Evolutionary conservation across 73 alveolate genomes (phyloP), one percentile per base, ranked within the genome.

Genomic region (Uronychia setigera): DNA sequence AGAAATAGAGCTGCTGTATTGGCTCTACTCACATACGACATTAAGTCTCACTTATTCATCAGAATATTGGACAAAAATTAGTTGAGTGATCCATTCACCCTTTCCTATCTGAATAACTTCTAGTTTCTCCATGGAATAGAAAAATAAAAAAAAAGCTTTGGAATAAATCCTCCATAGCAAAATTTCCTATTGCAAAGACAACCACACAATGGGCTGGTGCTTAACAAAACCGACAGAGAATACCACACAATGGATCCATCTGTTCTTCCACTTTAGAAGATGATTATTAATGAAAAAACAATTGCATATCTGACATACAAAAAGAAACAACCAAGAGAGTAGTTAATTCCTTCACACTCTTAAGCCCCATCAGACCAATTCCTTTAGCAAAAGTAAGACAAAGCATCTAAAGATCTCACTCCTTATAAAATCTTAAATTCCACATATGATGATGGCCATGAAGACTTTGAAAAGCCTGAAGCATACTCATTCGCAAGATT

Each of bases 11-110:
- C 92, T 0, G 32, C 84, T 19, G 31, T 85, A 13, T 14, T 91
- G 0, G 96, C 96, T 0, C 30, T 86, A 31, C 82, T 86, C 28
- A 85, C 93, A 31, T 91, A 91, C 76, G 58, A 83, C 60, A 30
- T 81, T 26, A 81, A 32, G 31, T 34, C 76, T 1, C 9, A 33
- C 0, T 1, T 29, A 11, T 81, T 81, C 59, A 76, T 81, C 35
- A 58, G 59, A 11, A n/a, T 81, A 29, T 59, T 81, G 80, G 26
- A 33, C 28, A 29, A 67, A 32, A 30, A 60, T 35, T 25, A 35
- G 58, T 74, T 81, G 14, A 74, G 32, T 34, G 88, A 81, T 60
- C 88, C 88, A 31, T 81, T 81, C 81, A 19, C 67, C 19, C 67
- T 46, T 19, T 46, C 67, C 67, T 46, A 5, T 11, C 67, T 46